phyloP scores from a whole-genome alignment of 1,284 basidiomycete species.

The Irpex sp. region DNA sequence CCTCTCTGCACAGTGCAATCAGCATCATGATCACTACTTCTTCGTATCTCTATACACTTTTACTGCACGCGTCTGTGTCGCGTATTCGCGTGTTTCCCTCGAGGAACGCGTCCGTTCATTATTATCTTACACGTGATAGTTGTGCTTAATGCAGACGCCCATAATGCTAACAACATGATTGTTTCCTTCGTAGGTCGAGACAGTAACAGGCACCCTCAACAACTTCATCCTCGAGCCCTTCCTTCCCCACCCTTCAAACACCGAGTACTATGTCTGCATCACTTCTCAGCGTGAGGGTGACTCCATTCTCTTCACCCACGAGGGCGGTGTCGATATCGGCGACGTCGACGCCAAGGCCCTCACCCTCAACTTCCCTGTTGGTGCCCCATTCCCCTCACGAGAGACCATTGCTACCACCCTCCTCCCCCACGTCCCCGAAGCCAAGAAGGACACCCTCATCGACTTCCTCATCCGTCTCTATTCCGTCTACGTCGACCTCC shows the following conservation, averaged over 20 bases:
- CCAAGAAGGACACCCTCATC: conserved; percentile 83
- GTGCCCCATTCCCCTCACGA: conserved; percentile 76
- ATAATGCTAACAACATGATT: conserved; percentile 1
- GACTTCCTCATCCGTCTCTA: conserved; percentile 97
- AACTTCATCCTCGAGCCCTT: conserved; percentile 99
- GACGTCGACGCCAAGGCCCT: conserved; percentile 98
- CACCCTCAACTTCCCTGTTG: conserved; percentile 83
- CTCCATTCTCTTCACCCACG: conserved; percentile 97
- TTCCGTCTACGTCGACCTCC: conserved; percentile 95
- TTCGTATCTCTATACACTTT: neutral
- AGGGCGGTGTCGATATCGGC: conserved; percentile 98
- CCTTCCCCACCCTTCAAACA: conserved; percentile 90
- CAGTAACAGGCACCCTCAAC: conserved; percentile 90
- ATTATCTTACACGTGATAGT: conserved; percentile 8
- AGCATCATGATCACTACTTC: neutral
- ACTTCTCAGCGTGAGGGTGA: conserved; percentile 95
- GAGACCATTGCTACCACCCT: conserved; percentile 71
- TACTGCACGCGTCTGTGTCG: conserved; percentile 7
- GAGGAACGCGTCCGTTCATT: conserved; percentile 15
- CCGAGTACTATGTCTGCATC: conserved; percentile 99
- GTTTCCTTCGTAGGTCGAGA: conserved; percentile 70
- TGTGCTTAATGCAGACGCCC: conserved; percentile 6
- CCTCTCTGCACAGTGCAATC: neutral
- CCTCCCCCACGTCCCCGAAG: conserved; percentile 75
- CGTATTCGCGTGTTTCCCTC: conserved; percentile 2